Percentiles rank a stretch among this genome's conserved stretches.
These are phyloP conservation scores for Candida xiaguanensis DNA, from an alignment of 805 yeast genomes.

Conservation along the genomic window DNA sequence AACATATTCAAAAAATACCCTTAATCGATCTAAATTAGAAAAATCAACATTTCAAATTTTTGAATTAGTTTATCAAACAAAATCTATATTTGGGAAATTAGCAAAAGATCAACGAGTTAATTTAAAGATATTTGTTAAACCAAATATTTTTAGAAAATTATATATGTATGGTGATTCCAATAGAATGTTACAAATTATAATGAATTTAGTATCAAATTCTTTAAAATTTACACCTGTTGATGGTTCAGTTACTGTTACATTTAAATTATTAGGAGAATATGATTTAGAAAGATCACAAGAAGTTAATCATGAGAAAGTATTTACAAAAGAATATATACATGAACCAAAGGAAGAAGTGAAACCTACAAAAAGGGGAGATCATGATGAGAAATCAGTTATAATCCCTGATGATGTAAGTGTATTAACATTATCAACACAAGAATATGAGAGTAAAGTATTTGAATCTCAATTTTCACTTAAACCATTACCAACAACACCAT, in stretches of 20 bases:
- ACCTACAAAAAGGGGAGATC: background rate
- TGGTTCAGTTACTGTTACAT: conserved; percentile 68
- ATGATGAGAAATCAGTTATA: background rate
- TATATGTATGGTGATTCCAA: conserved; percentile 84
- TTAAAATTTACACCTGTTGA: conserved; percentile 89
- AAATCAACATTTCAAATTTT: conserved; percentile 72
- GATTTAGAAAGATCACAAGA: conserved; percentile 48
- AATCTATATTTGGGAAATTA: conserved; percentile 77
- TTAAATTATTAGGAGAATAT: conserved; percentile 67
- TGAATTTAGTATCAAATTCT: conserved; percentile 89
- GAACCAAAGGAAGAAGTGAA: too few relatives aligned
- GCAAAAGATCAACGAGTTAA: conserved; percentile 75
- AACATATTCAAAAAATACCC: conserved; percentile 88
- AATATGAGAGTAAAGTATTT: conserved; percentile 36
- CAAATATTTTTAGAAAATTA: conserved; percentile 57
- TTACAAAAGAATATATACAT: conserved; percentile 24
- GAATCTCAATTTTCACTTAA: conserved; percentile 32
- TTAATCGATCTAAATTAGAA: conserved; percentile 79
- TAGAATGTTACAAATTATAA: conserved; percentile 84
- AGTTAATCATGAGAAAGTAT: conserved; percentile 44
- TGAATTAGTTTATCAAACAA: conserved; percentile 81
- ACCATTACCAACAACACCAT: conserved; percentile 19
- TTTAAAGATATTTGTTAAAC: conserved; percentile 58
- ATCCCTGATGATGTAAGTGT: conserved; percentile 18
- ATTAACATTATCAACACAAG: conserved; percentile 33